phyloP scores from a whole-genome alignment of 306 rosid species.

The Casuarina cunninghamiana region DNA sequence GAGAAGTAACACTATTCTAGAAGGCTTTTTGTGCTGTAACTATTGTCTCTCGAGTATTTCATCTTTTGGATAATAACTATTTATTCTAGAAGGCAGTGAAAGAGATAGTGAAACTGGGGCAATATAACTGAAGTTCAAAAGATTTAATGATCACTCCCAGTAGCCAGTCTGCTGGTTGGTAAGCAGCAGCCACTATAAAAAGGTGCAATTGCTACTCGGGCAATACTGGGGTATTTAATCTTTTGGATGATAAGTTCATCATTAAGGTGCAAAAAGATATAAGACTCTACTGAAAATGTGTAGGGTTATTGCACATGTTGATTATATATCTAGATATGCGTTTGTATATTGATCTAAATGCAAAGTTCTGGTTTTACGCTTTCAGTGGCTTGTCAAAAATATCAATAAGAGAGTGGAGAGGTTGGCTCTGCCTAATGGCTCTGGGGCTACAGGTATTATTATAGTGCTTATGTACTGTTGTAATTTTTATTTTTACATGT shows the following conservation, averaged over 20 bases:
- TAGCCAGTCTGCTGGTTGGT: too few species aligned
- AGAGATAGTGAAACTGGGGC: too few species aligned
- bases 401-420: conserved; percentile 54
- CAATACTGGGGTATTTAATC: not conserved
- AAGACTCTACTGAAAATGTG: not conserved
- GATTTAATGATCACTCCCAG: too few species aligned
- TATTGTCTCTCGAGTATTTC: not conserved
- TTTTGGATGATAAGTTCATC: not conserved
- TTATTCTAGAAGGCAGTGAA: too few species aligned
- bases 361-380: conserved; percentile 23
- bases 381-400: conserved; percentile 84
- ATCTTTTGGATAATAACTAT: not conserved
- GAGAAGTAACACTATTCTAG: not conserved
- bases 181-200: not conserved
- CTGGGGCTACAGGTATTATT: conserved; percentile 52
- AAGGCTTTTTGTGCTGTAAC: not conserved
- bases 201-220: not conserved
- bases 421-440: conserved; percentile 48
- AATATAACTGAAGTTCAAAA: too few species aligned
- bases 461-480: not conserved
- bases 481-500: conserved; percentile 16
- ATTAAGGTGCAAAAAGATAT: not conserved
- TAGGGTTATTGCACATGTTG: not conserved
- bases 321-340: conserved; percentile 12
- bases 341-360: conserved; percentile 27